Evolutionary conservation across 1,284 basidiomycete species (phyloP).

Genomic region (Microbotryomycetes sp.): DNA sequence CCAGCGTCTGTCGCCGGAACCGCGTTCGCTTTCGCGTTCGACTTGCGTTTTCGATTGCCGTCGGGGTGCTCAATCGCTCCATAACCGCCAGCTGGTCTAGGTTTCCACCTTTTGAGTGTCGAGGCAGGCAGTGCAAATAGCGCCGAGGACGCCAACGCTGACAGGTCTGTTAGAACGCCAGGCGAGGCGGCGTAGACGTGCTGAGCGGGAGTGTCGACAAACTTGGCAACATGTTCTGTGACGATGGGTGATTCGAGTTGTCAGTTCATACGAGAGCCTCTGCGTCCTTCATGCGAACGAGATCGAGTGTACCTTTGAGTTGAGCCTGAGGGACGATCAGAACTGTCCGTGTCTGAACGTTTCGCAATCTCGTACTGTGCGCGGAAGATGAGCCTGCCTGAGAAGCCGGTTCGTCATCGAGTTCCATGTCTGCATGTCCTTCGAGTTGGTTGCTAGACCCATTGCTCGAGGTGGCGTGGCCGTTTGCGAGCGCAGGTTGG

Average conservation of each 20-base stretch:
- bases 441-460: background rate
- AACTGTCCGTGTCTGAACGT: background rate
- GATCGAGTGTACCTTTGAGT: conserved; percentile 18
- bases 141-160: conserved; percentile 5
- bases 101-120: conserved; percentile 7
- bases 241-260: too few relatives aligned
- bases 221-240: too few relatives aligned
- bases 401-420: background rate
- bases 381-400: background rate
- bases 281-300: too few relatives aligned
- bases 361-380: background rate
- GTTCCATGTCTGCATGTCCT: background rate
- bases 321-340: conserved; percentile 10
- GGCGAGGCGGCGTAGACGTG: conserved; percentile 21
- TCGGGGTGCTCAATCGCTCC: conserved; percentile 11
- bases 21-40: background rate
- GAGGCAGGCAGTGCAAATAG: conserved; percentile 3
- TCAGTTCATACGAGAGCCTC: too few relatives aligned
- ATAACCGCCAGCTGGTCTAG: conserved; percentile 6
- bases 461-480: background rate
- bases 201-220: background rate
- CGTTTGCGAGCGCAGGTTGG: background rate
- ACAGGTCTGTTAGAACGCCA: background rate
- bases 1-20: background rate
- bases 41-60: conserved; percentile 4